Base-by-base conservation (phyloP, 2,329 filamentous ascomycete species). In the Cercospora brassicicola region DNA sequence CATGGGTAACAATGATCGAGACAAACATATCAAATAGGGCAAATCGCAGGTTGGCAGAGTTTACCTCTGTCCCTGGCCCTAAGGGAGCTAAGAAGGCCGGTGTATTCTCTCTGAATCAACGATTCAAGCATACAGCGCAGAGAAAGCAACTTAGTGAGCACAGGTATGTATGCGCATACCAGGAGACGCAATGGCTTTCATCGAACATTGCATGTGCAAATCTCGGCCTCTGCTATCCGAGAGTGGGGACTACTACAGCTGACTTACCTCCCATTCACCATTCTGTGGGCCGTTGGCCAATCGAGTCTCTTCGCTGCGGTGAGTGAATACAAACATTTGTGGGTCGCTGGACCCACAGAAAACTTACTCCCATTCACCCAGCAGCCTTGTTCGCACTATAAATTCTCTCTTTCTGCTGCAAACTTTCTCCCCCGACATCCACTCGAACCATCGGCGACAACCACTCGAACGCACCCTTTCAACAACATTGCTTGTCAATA, bases 1-100 rank as follows among this genome's bases (percentile, higher is more conserved):
- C 84, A 93, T 76, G 82, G 82, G 13, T 86, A 76, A 80, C 55
- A 23, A 28, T 26, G 23, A 28, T 8, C 5, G n/a, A 18, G 23
- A 28, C 26, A 15, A 15, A 4, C 26, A 13, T 23, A 13, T 13
- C 20, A 8, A 28, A 3, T 26, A 28, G 23, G 15, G 20, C 5
- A 15, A 55, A 28, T n/a, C n/a, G 48, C 48, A 55, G 23, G 13
- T 2, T 10, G 18, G 18, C 18, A 51, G 18, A 48, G n/a, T 7
- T 48, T 48, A 18, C 42, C 33, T 39, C 13, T 39, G 15, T 13
- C 33, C 13, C 33, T n/a, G 15, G 33, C 13, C 33, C 33, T 7
- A 5, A 51, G 8, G 36, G n/a, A 42, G 36, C 33, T 36, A 11
- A 36, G 11, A 11, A 4, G 33, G 13, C 11, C 33, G 11, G 33